phyloP scores from a whole-genome alignment of 2,329 filamentous ascomycete genomes.

The Colletotrichum chrysophilum region DNA sequence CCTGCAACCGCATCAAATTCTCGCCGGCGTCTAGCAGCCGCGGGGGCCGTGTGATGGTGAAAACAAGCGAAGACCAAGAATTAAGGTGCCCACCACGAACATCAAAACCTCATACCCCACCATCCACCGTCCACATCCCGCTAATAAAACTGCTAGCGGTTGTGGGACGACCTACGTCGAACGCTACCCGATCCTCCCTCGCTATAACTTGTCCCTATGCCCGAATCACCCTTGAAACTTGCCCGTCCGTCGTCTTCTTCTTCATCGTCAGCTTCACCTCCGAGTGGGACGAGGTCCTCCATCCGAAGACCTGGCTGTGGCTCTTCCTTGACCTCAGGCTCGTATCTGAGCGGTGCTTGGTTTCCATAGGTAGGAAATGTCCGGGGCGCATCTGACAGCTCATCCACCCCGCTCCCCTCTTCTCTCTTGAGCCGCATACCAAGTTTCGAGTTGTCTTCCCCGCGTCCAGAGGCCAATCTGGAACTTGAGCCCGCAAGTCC shows the following conservation, averaged over 20 bases:
- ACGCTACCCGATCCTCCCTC: constrained; percentile 37
- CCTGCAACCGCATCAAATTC: not conserved
- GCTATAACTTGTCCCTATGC: constrained; percentile 60
- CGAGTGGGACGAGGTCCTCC: constrained; percentile 37
- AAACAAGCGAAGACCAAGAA: not conserved
- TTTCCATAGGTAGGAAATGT: constrained; percentile 48
- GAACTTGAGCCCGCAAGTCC: constrained; percentile 9
- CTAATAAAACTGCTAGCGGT: not conserved
- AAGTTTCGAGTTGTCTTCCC: not conserved
- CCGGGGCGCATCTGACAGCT: constrained; percentile 45
- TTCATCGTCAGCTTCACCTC: constrained; percentile 51
- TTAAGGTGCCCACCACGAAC: not conserved
- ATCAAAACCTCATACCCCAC: not conserved
- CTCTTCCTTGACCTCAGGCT: constrained; percentile 38
- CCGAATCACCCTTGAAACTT: constrained; percentile 46
- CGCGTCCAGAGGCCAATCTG: constrained; percentile 25
- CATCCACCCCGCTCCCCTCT: constrained; percentile 32
- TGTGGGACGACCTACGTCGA: constrained; percentile 34
- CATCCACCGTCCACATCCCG: not conserved
- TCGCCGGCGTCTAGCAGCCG: not conserved
- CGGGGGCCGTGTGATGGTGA: not conserved
- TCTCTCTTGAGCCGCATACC: constrained; percentile 27
- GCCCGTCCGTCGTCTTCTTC: constrained; percentile 30
- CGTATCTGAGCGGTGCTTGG: constrained; percentile 45
- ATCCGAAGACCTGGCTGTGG: constrained; percentile 29